Conservation (phyloP, 1,139 yeast genomes). For the Taphrina populina region DNA sequence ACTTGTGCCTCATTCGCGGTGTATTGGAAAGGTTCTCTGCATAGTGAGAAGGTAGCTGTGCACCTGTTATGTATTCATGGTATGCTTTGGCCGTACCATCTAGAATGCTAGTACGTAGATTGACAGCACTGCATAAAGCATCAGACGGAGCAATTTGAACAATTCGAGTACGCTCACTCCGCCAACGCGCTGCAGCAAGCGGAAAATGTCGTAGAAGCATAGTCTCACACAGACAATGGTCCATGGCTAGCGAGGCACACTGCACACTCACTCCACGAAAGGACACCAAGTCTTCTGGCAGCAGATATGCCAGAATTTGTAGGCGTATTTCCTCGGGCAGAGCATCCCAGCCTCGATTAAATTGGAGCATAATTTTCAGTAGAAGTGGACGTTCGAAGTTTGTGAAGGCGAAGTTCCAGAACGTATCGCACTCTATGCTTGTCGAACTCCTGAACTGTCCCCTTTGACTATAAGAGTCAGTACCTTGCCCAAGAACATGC, state of each 20-base stretch:
- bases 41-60: constrained; percentile 4
- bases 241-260: not conserved
- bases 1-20: constrained; percentile 6
- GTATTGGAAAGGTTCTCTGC: constrained; percentile 4
- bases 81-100: constrained; percentile 2
- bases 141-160: not conserved
- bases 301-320: constrained; percentile 9
- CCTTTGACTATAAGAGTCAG: too few species aligned
- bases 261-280: not conserved
- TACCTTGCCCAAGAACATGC: too few species aligned
- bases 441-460: too few species aligned
- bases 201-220: not conserved
- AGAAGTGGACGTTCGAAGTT: too few species aligned
- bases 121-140: not conserved
- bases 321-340: constrained; percentile 12
- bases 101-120: not conserved
- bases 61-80: not conserved
- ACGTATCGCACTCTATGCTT: too few species aligned
- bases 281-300: not conserved
- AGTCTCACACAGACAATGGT: not conserved
- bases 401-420: too few species aligned
- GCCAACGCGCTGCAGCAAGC: constrained; percentile 15
- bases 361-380: too few species aligned
- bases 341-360: too few species aligned
- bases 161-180: not conserved